These are phyloP conservation scores for Zygoascus biomembranicola DNA, from an alignment of 805 yeast genomes.

Conservation along the genomic window DNA sequence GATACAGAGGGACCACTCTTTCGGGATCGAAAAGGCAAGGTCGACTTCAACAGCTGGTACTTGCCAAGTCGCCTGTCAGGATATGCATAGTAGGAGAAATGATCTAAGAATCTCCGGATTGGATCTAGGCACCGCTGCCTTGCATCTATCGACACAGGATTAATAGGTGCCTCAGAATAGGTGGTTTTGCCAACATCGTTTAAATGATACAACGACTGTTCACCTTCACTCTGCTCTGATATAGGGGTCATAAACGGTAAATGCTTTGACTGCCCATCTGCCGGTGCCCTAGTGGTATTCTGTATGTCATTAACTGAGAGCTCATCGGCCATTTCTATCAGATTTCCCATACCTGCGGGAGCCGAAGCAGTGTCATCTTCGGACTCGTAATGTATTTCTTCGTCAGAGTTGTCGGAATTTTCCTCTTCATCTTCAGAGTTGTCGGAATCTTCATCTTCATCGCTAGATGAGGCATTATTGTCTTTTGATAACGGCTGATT, in stretches of 20 bases:
- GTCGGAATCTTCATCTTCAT: constrained; percentile 18
- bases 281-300: background rate
- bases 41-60: background rate
- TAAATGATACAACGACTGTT: background rate
- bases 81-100: constrained; percentile 21
- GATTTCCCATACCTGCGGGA: constrained; percentile 5
- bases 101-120: constrained; percentile 7
- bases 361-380: background rate
- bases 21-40: background rate
- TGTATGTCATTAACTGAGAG: constrained; percentile 4
- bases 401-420: constrained; percentile 4
- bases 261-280: background rate
- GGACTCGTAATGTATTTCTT: background rate
- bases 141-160: constrained; percentile 4
- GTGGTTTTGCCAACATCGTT: background rate
- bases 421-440: constrained; percentile 15
- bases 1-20: background rate
- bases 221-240: constrained; percentile 22
- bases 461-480: constrained; percentile 9
- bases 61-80: background rate
- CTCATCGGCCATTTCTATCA: background rate
- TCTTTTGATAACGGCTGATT: constrained; percentile 27
- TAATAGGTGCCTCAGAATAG: background rate
- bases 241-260: constrained; percentile 24
- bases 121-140: constrained; percentile 1